A percentile compares a stretch with the other conserved stretches of the same genome.
Evolutionary conservation across 2,329 filamentous ascomycete genomes (phyloP).

Genomic region (Xylaria sp.): DNA sequence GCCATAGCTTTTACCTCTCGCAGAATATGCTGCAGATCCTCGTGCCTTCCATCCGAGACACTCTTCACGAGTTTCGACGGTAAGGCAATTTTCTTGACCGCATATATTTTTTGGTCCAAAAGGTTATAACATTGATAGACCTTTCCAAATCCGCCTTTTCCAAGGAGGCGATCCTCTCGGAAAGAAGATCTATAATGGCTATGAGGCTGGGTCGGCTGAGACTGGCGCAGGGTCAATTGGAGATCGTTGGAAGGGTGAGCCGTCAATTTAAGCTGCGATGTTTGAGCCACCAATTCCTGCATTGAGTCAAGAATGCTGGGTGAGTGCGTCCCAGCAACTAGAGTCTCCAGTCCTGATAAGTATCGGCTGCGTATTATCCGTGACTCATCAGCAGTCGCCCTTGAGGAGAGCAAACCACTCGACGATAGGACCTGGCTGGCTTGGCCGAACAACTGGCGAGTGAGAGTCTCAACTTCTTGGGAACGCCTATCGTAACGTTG

Average conservation of each 20-base stretch:
- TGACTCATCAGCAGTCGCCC: slow-evolving; percentile 30
- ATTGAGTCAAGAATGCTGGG: slow-evolving; percentile 32
- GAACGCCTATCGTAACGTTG: slow-evolving; percentile 37
- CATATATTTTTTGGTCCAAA: slow-evolving; percentile 40
- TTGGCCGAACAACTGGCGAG: slow-evolving; percentile 34
- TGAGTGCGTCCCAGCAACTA: slow-evolving; percentile 30
- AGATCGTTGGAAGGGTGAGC: slow-evolving; percentile 35
- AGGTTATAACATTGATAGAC: slow-evolving; percentile 41
- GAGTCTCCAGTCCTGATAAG: slow-evolving; percentile 37
- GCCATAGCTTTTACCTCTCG: slow-evolving; percentile 42
- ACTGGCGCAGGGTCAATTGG: slow-evolving; percentile 29
- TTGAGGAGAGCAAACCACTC: slow-evolving; percentile 19
- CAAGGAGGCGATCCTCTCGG: slow-evolving; percentile 37
- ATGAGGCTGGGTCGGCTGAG: slow-evolving; percentile 6
- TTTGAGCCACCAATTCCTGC: slow-evolving; percentile 32
- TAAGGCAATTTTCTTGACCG: slow-evolving; percentile 42
- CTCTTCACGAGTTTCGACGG: slow-evolving; percentile 36
- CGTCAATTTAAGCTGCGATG: slow-evolving; percentile 31
- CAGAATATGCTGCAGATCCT: slow-evolving; percentile 39
- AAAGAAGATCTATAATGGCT: slow-evolving; percentile 42
- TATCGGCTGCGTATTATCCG: slow-evolving; percentile 36
- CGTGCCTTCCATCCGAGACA: slow-evolving; percentile 39
- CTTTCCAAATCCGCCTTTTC: slow-evolving; percentile 43
- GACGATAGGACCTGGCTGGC: slow-evolving; percentile 37
- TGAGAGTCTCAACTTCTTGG: slow-evolving; percentile 36